Evolutionary conservation across 768 basidiomycete genomes (phyloP).

Genomic region (Macrolepiota dolichaula): DNA sequence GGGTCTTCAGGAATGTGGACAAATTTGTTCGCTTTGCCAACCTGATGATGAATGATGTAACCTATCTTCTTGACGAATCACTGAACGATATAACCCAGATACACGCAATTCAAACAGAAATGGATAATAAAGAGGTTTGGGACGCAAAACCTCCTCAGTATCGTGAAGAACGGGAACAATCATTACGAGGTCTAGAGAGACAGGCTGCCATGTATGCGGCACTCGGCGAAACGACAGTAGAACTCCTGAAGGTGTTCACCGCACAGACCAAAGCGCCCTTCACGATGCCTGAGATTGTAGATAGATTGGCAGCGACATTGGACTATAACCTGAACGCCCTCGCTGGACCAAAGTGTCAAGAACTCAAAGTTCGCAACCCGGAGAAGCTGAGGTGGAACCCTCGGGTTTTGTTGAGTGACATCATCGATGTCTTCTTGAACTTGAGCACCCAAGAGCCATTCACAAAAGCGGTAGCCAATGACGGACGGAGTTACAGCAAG

Average conservation of each 20-base stretch:
- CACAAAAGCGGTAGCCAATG: conserved; percentile 83
- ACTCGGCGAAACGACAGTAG: conserved; percentile 86
- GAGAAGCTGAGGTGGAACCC: conserved; percentile 92
- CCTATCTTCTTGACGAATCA: conserved; percentile 96
- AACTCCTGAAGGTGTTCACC: conserved; percentile 87
- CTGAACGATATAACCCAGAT: conserved; percentile 87
- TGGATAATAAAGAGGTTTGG: conserved; percentile 76
- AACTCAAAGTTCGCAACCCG: conserved; percentile 79
- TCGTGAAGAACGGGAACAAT: conserved; percentile 79
- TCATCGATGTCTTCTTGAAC: conserved; percentile 89
- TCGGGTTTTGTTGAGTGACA: conserved; percentile 74
- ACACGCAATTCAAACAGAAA: conserved; percentile 79
- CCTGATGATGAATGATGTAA: conserved; percentile 98
- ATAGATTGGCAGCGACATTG: conserved; percentile 92
- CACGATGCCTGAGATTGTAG: conserved; percentile 95
- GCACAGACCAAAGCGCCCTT: conserved; percentile 90
- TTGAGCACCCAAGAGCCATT: conserved; percentile 79
- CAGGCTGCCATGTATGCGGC: conserved; percentile 85
- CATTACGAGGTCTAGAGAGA: conserved; percentile 76
- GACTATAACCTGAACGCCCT: conserved; percentile 91
- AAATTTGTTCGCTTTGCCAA: conserved; percentile 96
- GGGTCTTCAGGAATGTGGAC: conserved; percentile 68
- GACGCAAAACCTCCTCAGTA: conserved; percentile 60
- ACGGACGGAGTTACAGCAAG: conserved; percentile 88
- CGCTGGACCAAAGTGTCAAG: conserved; percentile 84